Percentiles rank a stretch among this genome's conserved stretches.
Evolutionary conservation across 306 rosid species (phyloP).

Genomic region (Cicer pinnatifidum): DNA sequence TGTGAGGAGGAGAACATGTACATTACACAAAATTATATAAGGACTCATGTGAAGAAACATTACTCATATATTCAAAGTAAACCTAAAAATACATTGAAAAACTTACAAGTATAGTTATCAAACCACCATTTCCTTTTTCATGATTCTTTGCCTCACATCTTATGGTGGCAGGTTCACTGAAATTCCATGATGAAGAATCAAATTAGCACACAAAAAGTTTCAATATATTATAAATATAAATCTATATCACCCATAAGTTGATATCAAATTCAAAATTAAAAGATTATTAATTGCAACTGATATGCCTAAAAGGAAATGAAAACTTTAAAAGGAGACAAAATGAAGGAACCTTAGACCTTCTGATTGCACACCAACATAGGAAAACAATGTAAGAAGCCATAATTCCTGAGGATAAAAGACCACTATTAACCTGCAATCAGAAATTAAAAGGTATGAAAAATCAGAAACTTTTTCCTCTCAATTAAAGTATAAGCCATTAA

Average conservation of each 20-base stretch:
- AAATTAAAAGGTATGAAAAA: neutral
- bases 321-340: neutral
- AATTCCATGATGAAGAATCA: constrained; percentile 38
- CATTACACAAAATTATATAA: constrained; percentile 1
- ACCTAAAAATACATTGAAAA: constrained; percentile 1
- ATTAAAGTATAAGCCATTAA: neutral
- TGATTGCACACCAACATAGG: constrained; percentile 86
- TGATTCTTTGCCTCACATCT: constrained; percentile 58
- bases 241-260: neutral
- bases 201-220: neutral
- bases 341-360: constrained; percentile 58
- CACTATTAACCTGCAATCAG: constrained; percentile 77
- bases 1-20: constrained; percentile 44
- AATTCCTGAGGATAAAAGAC: constrained; percentile 85
- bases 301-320: neutral
- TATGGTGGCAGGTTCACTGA: constrained; percentile 72
- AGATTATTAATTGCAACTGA: neutral
- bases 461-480: neutral
- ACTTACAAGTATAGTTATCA: constrained; percentile 77
- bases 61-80: neutral
- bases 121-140: constrained; percentile 52
- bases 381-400: constrained; percentile 87
- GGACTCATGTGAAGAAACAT: neutral
- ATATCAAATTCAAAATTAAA: neutral
- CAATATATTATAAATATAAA: neutral